A percentile compares a stretch with the other conserved stretches of the same genome.
These are phyloP conservation scores for Nakaseomyces delphensis DNA, from an alignment of 1,139 yeast genomes.

Conservation along the genomic window DNA sequence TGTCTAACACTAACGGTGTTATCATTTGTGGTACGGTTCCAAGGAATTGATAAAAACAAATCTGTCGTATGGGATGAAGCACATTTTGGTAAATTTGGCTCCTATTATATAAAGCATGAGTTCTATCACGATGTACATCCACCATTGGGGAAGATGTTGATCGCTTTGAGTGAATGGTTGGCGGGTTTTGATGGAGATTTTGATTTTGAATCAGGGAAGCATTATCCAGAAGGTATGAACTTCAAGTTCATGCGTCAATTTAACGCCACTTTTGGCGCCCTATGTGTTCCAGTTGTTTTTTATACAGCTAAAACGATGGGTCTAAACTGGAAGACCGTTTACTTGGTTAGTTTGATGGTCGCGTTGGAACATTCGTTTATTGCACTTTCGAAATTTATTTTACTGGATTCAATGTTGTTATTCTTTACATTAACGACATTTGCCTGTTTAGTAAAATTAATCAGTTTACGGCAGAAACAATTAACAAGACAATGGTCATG, in stretches of 20 bases:
- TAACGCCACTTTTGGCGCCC: slow-evolving; percentile 54
- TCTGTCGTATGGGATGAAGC: slow-evolving; percentile 95
- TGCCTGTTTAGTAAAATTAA: slow-evolving; percentile 48
- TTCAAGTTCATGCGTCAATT: slow-evolving; percentile 55
- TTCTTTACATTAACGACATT: slow-evolving; percentile 62
- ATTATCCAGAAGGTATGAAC: slow-evolving; percentile 48
- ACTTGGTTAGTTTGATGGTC: slow-evolving; percentile 52
- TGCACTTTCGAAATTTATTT: slow-evolving; percentile 59
- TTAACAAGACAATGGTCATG: slow-evolving; percentile 40
- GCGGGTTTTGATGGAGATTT: slow-evolving; percentile 63
- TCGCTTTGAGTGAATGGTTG: slow-evolving; percentile 57
- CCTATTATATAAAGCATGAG: slow-evolving; percentile 53
- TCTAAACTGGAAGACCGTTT: slow-evolving; percentile 39
- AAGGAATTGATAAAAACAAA: slow-evolving; percentile 52
- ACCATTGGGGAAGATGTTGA: slow-evolving; percentile 63
- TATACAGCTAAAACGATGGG: slow-evolving; percentile 47
- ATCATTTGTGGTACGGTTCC: slow-evolving; percentile 60
- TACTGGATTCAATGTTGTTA: slow-evolving; percentile 63
- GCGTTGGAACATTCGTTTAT: slow-evolving; percentile 58
- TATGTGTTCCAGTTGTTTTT: slow-evolving; percentile 58
- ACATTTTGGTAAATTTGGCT: slow-evolving; percentile 60
- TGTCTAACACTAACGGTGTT: slow-evolving; percentile 40
- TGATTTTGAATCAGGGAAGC: slow-evolving; percentile 52
- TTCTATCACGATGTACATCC: slow-evolving; percentile 76
- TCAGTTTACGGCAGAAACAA: slow-evolving; percentile 38